Evolutionary conservation across 2,329 filamentous ascomycete species (phyloP).

Genomic region (Talaromyces verruculosus): DNA sequence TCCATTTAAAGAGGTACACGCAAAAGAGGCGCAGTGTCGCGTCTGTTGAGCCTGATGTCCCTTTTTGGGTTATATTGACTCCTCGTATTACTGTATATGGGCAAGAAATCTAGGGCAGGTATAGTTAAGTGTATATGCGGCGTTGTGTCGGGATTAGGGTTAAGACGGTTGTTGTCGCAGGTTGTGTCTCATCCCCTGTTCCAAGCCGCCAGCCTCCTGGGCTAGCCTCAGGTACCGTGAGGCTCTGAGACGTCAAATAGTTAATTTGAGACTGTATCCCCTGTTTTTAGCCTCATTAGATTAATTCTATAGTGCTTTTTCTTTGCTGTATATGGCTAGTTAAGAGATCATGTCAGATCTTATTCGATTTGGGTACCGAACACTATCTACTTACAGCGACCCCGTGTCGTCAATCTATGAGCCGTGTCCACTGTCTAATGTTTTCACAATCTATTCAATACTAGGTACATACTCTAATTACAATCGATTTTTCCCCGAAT

Average conservation of each 20-base stretch:
- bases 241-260: background rate
- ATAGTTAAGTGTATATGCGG: background rate
- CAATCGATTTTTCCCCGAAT: background rate
- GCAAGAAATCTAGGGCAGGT: background rate
- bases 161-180: conserved; percentile 66
- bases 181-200: conserved; percentile 88
- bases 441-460: background rate
- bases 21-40: conserved; percentile 6
- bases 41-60: background rate
- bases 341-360: background rate
- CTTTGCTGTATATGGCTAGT: background rate
- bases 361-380: background rate
- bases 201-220: conserved; percentile 23
- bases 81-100: background rate
- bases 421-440: background rate
- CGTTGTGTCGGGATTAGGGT: background rate
- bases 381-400: background rate
- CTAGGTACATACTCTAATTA: background rate
- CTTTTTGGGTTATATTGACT: background rate
- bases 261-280: conserved; percentile 6
- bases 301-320: background rate
- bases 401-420: background rate
- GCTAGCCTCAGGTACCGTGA: conserved; percentile 4
- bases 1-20: background rate
- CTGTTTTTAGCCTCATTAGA: background rate